Evolutionary conservation across 2,329 filamentous ascomycete species (phyloP).

Genomic region (Aspergillus brasiliensis): DNA sequence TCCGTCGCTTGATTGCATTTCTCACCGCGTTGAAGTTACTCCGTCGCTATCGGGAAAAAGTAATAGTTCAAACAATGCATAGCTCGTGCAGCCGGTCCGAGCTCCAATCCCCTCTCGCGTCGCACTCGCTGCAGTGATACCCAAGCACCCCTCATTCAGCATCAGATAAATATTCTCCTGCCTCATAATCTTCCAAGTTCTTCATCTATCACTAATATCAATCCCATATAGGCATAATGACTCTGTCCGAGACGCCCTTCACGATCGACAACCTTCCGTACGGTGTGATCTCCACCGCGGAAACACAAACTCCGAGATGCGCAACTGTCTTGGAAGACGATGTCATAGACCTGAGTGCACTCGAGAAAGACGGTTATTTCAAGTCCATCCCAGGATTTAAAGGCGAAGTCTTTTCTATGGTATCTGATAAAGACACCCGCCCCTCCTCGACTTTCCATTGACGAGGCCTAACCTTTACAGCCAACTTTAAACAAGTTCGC

Average conservation of each 20-base stretch:
- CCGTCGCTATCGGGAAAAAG: background rate
- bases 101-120: background rate
- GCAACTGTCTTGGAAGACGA: conserved; percentile 14
- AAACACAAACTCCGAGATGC: conserved; percentile 11
- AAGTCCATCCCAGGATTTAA: conserved; percentile 9
- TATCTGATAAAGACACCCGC: background rate
- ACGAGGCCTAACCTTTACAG: background rate
- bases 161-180: too few relatives aligned
- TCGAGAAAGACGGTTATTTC: conserved; percentile 17
- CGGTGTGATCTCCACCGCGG: conserved; percentile 18
- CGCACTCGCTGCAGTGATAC: background rate
- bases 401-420: conserved; percentile 7
- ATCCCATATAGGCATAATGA: background rate
- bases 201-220: too few relatives aligned
- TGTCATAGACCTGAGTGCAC: conserved; percentile 15
- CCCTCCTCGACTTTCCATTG: background rate
- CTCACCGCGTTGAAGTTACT: background rate
- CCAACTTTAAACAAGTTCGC: conserved; percentile 16
- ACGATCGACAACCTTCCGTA: conserved; percentile 22
- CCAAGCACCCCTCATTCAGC: background rate
- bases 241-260: conserved; percentile 12
- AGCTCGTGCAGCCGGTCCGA: background rate
- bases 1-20: background rate
- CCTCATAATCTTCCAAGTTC: background rate
- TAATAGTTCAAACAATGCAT: background rate